Base-by-base conservation (phyloP, 73 alveolate genomes). In the Tetrahymena borealis region DNA sequence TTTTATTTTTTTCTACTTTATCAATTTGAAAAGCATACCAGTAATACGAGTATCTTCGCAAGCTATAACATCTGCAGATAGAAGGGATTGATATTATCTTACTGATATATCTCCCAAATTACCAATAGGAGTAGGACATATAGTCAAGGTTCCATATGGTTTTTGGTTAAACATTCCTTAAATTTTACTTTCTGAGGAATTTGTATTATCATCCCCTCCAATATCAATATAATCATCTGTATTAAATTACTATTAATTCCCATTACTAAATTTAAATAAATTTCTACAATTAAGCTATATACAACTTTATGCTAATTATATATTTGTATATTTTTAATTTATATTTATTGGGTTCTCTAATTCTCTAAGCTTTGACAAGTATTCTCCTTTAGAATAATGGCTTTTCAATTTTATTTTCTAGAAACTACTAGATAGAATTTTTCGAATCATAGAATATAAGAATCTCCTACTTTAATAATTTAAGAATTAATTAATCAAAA, bases 101-200 rank as follows among this genome's bases (percentile, higher is more conserved):
- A 96, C 43, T 39, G 96, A 60, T 78, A 96, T 90, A 93, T 97
- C 99, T 16, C 95, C 94, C 38, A 97, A 93, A 91, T 97, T 97
- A 33, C 99, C 99, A n/a, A 97, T 96, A 2, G 99, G 99, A 18
- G 99, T 97, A 13, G 99, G 99, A 79, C 97, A 95, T 11, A 95
- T 94, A 7, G 97, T 95, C 16, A 95, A 79, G 9, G 42, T 28
- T 13, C 97, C 97, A 43, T 91, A 39, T 0, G 97, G 85, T 60
- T 60, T 60, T 60, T 60, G 37, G 3, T 60, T 60, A 60, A 60
- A 60, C 85, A 60, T 60, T 60, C 85, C 85, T 20, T 60, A n/a
- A 6, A 60, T 28, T 60, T 60, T 60, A 24, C 37, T 2, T 60
- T 13, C 1, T 15, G 85, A 13, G n/a, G 85, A 60, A 60, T 60